These are phyloP conservation scores for Daedalea quercina DNA, from an alignment of 768 basidiomycete genomes.

Conservation along the genomic window DNA sequence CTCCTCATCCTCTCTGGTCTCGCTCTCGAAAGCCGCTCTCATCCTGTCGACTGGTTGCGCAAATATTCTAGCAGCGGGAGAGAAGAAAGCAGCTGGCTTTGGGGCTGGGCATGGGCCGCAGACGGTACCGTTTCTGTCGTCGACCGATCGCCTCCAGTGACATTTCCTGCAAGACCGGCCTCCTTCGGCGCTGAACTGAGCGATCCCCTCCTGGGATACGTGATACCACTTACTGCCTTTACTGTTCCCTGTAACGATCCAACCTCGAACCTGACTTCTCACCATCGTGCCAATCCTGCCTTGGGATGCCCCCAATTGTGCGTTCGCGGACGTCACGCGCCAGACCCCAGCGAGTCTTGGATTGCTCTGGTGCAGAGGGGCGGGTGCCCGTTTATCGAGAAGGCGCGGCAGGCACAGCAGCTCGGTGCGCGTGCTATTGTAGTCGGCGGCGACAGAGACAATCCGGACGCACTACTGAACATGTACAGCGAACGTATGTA, in stretches of 20 bases:
- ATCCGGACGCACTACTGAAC: slow-evolving; percentile 73
- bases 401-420: slow-evolving; percentile 45
- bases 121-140: slow-evolving; percentile 59
- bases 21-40: slow-evolving; percentile 8
- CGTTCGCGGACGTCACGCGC: slow-evolving; percentile 43
- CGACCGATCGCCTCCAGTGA: slow-evolving; percentile 64
- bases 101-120: slow-evolving; percentile 34
- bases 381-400: slow-evolving; percentile 84
- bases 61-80: slow-evolving; percentile 18
- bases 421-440: slow-evolving; percentile 84
- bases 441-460: slow-evolving; percentile 81
- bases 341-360: slow-evolving; percentile 66
- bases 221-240: slow-evolving; percentile 30
- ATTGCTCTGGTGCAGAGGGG: slow-evolving; percentile 91
- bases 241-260: slow-evolving; percentile 34
- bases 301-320: slow-evolving; percentile 70
- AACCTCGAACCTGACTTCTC: slow-evolving; percentile 26
- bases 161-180: slow-evolving; percentile 66
- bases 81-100: slow-evolving; percentile 28
- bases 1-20: slow-evolving; percentile 10
- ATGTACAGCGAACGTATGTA: slow-evolving; percentile 86
- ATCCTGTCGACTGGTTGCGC: slow-evolving; percentile 23
- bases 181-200: slow-evolving; percentile 70
- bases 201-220: slow-evolving; percentile 36
- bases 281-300: slow-evolving; percentile 15